Conservation (phyloP, 2,329 filamentous ascomycete species). For the Mycocentrospora acerina region DNA sequence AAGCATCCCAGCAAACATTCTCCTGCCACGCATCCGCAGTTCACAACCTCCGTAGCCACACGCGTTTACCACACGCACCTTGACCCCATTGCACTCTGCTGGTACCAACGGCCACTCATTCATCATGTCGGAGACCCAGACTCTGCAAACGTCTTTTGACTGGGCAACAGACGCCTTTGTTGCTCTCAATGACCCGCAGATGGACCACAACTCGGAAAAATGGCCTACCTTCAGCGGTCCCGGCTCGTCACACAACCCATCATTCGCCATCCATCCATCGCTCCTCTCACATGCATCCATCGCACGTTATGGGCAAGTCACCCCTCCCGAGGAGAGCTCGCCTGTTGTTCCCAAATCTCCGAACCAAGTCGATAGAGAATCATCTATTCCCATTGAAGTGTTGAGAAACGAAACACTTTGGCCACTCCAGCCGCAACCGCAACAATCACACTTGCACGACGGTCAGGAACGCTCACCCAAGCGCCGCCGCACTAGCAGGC, state of each 20-base stretch:
- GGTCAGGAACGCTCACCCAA: constrained; percentile 19
- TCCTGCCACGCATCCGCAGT: too few species aligned
- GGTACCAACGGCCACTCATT: background rate
- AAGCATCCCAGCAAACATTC: too few species aligned
- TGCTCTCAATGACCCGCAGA: constrained; percentile 20
- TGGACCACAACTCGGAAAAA: constrained; percentile 19
- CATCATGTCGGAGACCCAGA: constrained; percentile 23
- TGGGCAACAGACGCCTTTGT: constrained; percentile 33
- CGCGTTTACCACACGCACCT: too few species aligned
- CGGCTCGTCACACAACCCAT: constrained; percentile 6
- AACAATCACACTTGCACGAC: constrained; percentile 8
- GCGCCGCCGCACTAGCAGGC: constrained; percentile 29
- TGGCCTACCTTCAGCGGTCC: constrained; percentile 22
- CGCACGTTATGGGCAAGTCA: constrained; percentile 39
- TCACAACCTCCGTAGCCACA: too few species aligned
- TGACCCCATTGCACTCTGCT: too few species aligned
- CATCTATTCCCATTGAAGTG: constrained; percentile 32
- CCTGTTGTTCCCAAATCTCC: constrained; percentile 15
- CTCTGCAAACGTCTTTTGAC: constrained; percentile 18
- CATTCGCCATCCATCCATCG: constrained; percentile 32
- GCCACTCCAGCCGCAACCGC: constrained; percentile 12
- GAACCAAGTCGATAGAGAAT: constrained; percentile 11
- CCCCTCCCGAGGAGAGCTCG: constrained; percentile 39
- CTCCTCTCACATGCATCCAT: constrained; percentile 29
- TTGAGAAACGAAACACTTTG: constrained; percentile 31